These are phyloP conservation scores for Ilyonectria destructans DNA, from an alignment of 2,329 filamentous ascomycete genomes.

Conservation along the genomic window DNA sequence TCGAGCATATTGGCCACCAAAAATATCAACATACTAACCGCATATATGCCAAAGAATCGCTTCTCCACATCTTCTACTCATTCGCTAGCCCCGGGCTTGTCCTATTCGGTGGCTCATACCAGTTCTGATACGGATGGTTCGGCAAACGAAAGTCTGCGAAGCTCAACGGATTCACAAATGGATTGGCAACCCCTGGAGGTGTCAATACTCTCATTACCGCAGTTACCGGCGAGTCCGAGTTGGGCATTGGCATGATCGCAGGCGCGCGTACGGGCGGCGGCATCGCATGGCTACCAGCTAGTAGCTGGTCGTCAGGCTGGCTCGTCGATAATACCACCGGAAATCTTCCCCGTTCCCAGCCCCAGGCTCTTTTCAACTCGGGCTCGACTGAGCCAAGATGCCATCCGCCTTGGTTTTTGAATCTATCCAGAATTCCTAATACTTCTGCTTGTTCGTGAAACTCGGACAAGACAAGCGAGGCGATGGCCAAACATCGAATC, in stretches of 20 bases:
- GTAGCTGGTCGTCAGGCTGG: neutral
- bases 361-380: constrained; percentile 84
- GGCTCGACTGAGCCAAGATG: constrained; percentile 79
- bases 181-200: constrained; percentile 52
- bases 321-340: constrained; percentile 25
- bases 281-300: constrained; percentile 10
- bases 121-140: constrained; percentile 86
- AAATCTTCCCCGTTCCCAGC: constrained; percentile 65
- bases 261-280: constrained; percentile 16
- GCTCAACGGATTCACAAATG: constrained; percentile 78
- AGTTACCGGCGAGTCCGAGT: constrained; percentile 27
- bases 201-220: constrained; percentile 39
- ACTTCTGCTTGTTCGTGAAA: constrained; percentile 86
- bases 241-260: neutral
- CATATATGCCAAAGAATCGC: neutral
- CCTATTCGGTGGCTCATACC: constrained; percentile 82
- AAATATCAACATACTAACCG: neutral
- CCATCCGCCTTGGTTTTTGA: constrained; percentile 86
- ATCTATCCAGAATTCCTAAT: constrained; percentile 81
- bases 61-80: neutral
- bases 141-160: constrained; percentile 84
- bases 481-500: constrained; percentile 84
- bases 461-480: constrained; percentile 80
- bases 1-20: neutral
- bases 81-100: constrained; percentile 9